phyloP scores from a whole-genome alignment of 805 yeast species.

The Lipomyces orientalis region DNA sequence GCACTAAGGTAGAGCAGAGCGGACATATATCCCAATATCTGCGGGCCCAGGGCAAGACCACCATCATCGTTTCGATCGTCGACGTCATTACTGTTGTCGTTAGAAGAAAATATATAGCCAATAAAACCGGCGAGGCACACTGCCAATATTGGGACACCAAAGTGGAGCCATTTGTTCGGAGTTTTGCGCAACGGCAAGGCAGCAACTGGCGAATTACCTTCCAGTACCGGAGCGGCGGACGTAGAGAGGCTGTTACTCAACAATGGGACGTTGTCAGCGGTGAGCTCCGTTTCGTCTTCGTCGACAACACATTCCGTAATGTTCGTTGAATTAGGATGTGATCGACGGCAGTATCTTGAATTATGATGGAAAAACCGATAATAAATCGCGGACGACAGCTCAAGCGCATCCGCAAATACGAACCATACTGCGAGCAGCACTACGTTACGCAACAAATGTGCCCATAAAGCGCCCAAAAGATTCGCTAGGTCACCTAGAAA shows the following conservation, averaged over 20 bases:
- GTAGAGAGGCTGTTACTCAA: slow-evolving; percentile 1
- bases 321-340: background rate
- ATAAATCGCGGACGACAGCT: slow-evolving; percentile 63
- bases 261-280: slow-evolving; percentile 6
- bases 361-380: slow-evolving; percentile 47
- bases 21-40: slow-evolving; percentile 70
- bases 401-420: slow-evolving; percentile 67
- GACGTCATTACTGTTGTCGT: slow-evolving; percentile 39
- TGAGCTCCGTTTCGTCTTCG: slow-evolving; percentile 10
- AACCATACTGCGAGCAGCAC: slow-evolving; percentile 76
- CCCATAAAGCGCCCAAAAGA: slow-evolving; percentile 72
- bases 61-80: slow-evolving; percentile 40
- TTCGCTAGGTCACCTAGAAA: slow-evolving; percentile 73
- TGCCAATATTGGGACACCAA: slow-evolving; percentile 63
- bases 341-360: background rate
- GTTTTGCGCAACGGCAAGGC: slow-evolving; percentile 45
- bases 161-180: slow-evolving; percentile 17
- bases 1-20: slow-evolving; percentile 75
- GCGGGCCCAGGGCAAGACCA: slow-evolving; percentile 51
- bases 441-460: slow-evolving; percentile 70
- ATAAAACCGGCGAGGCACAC: slow-evolving; percentile 66
- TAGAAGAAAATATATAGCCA: slow-evolving; percentile 59
- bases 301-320: background rate
- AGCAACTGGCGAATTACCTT: background rate
- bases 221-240: background rate